Evolutionary conservation across 208 protist genomes (phyloP).

Genomic region (Angomonas ambiguus): DNA sequence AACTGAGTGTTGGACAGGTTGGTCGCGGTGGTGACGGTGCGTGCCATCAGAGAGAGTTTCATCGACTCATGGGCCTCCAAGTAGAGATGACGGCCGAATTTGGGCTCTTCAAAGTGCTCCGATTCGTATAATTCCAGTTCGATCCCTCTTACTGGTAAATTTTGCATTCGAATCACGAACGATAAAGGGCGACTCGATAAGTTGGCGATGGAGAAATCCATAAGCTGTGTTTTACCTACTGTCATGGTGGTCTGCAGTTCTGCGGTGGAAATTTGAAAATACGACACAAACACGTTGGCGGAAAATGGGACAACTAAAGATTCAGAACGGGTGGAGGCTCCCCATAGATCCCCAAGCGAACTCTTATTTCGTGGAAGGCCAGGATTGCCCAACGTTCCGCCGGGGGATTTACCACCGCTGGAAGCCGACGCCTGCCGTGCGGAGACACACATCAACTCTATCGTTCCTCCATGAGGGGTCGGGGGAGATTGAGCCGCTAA

Average conservation of each 20-base stretch:
- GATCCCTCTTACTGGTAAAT: constrained; percentile 48
- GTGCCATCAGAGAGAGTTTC: constrained; percentile 70
- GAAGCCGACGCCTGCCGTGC: background rate
- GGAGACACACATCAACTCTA: constrained; percentile 32
- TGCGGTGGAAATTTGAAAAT: constrained; percentile 46
- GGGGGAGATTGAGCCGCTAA: constrained; percentile 33
- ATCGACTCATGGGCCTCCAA: constrained; percentile 68
- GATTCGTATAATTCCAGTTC: constrained; percentile 68
- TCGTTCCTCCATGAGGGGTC: constrained; percentile 29
- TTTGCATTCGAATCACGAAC: constrained; percentile 74
- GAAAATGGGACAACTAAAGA: constrained; percentile 48
- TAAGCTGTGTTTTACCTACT: constrained; percentile 65
- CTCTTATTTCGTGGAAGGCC: background rate
- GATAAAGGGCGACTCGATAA: constrained; percentile 45
- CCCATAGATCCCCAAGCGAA: background rate
- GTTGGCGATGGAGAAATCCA: constrained; percentile 74
- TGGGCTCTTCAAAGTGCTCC: constrained; percentile 73
- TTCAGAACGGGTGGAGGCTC: constrained; percentile 18
- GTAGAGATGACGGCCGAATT: constrained; percentile 51
- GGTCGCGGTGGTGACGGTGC: constrained; percentile 23
- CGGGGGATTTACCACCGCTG: background rate
- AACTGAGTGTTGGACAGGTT: constrained; percentile 32
- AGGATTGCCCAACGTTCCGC: background rate
- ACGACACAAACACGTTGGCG: constrained; percentile 67
- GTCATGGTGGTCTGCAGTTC: constrained; percentile 70